phyloP scores from a whole-genome alignment of 2,329 filamentous ascomycete species.

The Periglandula ipomoeae region DNA sequence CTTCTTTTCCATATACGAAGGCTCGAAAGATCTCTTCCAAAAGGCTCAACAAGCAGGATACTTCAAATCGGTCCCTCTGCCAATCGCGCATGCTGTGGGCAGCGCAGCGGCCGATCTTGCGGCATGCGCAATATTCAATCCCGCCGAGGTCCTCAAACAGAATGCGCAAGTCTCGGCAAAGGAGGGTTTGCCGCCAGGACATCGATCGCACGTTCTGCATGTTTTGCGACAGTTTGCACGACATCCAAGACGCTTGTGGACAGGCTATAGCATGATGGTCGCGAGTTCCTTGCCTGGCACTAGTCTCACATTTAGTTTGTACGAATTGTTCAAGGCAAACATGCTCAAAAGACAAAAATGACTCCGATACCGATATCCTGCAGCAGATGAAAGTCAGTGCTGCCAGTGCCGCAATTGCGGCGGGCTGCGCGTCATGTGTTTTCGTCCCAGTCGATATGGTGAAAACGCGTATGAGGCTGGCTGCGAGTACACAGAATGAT shows the following conservation, averaged over 20 bases:
- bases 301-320: conserved; percentile 8
- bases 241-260: conserved; percentile 7
- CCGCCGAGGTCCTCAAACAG: conserved; percentile 14
- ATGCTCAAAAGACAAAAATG: neutral
- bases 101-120: conserved; percentile 12
- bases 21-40: conserved; percentile 5
- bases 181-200: neutral
- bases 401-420: conserved; percentile 10
- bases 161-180: conserved; percentile 12
- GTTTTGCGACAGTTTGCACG: conserved; percentile 3
- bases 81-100: conserved; percentile 9
- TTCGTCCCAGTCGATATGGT: conserved; percentile 14
- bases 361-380: neutral
- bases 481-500: conserved; percentile 1
- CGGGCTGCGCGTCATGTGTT: conserved; percentile 5
- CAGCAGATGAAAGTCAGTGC: conserved; percentile 4
- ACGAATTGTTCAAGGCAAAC: conserved; percentile 7
- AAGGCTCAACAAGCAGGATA: neutral
- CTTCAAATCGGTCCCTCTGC: conserved; percentile 4
- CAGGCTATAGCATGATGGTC: conserved; percentile 8
- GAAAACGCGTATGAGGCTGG: conserved; percentile 14
- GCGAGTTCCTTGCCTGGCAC: conserved; percentile 8
- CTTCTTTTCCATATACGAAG: conserved; percentile 14
- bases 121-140: conserved; percentile 11
- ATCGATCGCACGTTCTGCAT: neutral